Conservation (phyloP, 495 filamentous ascomycete species). For the Tuber calosporum region DNA sequence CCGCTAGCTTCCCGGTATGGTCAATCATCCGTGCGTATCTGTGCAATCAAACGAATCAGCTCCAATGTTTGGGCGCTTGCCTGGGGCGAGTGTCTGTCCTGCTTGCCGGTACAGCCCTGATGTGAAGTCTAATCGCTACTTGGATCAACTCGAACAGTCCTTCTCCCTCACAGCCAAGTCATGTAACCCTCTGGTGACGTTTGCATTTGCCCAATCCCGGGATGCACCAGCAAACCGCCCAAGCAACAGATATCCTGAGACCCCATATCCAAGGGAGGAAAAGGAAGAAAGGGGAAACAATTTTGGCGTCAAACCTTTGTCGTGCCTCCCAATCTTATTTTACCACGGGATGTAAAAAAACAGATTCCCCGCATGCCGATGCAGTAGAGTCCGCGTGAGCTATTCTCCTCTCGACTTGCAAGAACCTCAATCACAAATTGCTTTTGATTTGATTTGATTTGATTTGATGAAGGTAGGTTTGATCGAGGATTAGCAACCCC, state of each 20-base stretch:
- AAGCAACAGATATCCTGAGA: not conserved
- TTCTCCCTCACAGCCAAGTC: not conserved
- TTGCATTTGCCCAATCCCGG: not conserved
- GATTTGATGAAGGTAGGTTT: not conserved
- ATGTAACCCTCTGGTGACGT: not conserved
- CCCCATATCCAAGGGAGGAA: not conserved
- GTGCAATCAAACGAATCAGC: not conserved
- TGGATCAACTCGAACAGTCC: not conserved
- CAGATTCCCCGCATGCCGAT: not conserved
- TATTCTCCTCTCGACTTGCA: not conserved
- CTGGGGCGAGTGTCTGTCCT: not conserved
- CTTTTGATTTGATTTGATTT: not conserved
- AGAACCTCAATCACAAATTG: not conserved
- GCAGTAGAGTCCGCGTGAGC: not conserved
- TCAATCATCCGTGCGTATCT: not conserved
- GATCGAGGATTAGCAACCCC: not conserved
- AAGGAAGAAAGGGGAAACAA: not conserved
- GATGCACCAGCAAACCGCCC: not conserved
- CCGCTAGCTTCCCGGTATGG: not conserved
- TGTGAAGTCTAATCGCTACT: not conserved
- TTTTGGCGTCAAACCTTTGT: not conserved
- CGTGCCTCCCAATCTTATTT: no score
- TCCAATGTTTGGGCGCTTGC: not conserved
- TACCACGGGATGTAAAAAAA: not conserved
- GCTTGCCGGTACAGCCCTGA: not conserved